Base-by-base conservation (phyloP, 768 basidiomycete species). In the Boletus edulis region DNA sequence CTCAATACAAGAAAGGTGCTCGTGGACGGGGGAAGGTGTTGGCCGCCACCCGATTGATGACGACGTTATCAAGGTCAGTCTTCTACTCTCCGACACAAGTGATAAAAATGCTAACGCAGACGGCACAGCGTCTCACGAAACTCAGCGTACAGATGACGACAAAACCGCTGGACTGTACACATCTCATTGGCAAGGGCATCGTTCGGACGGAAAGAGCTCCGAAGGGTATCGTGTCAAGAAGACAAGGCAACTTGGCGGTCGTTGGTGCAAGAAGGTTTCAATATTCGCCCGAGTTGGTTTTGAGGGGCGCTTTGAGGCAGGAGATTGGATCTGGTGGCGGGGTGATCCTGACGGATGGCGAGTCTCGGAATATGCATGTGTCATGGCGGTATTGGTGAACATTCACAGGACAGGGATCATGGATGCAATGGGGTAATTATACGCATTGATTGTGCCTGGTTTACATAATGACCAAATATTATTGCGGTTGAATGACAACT, bases 171-270 rank as follows among this genome's bases (percentile, higher is more conserved):
- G 84, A 91, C 51, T 91, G 87, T 63, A 96, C 92, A 0, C 91
- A 95, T 71, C 77, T 97, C 13, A 69, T 96, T 45, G 81, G 83
- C 11, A 81, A 79, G 32, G 75, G 76, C 27, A 75, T 95, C 24
- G 82, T 86, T 6, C 81, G 94, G 5, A 96, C 94, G 1, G 89
- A 94, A 65, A 97, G 20, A 80, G 85, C 91, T 91, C 77, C 4
- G 77, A 78, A 49, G 73, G 0, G 76, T 94, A 29, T 90, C 89
- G 0, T 84, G 83, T 55, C 68, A 70, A 27, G 83, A 82, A 22
- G 91, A 93, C 59, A 72, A 71, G 24, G 72, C 78, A 3, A 79
- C 86, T 15, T 93, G 91, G 89, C 71, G 81, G 24, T 79, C 85
- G 8, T 73, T 92, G 39, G 73, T 73, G 0, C 63, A 80, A 18